Evolutionary conservation across 2,329 filamentous ascomycete genomes (phyloP).

Genomic region (Dothiorella sarmentorum): DNA sequence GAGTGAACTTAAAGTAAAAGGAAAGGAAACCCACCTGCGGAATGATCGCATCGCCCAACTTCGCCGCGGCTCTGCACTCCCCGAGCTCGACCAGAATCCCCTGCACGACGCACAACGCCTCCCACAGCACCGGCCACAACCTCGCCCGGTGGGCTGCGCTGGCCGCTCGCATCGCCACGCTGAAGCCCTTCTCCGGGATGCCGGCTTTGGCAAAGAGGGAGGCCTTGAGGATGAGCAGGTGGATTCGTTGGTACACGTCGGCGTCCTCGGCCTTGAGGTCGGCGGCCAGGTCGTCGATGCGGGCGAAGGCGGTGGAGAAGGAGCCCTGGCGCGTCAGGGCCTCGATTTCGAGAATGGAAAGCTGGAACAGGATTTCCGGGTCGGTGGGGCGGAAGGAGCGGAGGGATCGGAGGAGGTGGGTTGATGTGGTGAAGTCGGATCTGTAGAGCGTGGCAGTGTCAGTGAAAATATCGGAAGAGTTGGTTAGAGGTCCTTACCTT

Average conservation of each 20-base stretch:
- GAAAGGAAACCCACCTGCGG: conserved; percentile 57
- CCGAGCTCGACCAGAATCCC: conserved; percentile 68
- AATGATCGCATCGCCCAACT: conserved; percentile 65
- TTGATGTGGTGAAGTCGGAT: conserved; percentile 55
- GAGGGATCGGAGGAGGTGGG: conserved; percentile 57
- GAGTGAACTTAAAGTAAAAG: background rate
- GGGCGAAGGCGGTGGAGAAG: conserved; percentile 51
- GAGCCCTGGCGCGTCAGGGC: conserved; percentile 54
- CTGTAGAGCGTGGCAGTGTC: conserved; percentile 30
- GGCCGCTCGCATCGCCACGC: conserved; percentile 70
- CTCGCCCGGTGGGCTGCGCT: conserved; percentile 68
- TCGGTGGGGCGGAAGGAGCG: conserved; percentile 52
- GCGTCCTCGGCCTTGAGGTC: conserved; percentile 53
- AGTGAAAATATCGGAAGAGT: no score
- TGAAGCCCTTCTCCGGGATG: conserved; percentile 71
- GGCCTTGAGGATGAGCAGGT: conserved; percentile 70
- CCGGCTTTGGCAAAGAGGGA: conserved; percentile 65
- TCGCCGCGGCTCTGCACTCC: conserved; percentile 65
- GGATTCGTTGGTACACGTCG: conserved; percentile 66
- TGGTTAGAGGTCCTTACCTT: conserved; percentile 31
- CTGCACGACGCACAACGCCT: conserved; percentile 64
- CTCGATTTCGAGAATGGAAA: conserved; percentile 60
- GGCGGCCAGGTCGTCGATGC: conserved; percentile 52
- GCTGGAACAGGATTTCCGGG: conserved; percentile 57
- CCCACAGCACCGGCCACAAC: conserved; percentile 68